These are phyloP conservation scores for Rosa persica DNA, from an alignment of 306 rosid species.

Conservation along the genomic window DNA sequence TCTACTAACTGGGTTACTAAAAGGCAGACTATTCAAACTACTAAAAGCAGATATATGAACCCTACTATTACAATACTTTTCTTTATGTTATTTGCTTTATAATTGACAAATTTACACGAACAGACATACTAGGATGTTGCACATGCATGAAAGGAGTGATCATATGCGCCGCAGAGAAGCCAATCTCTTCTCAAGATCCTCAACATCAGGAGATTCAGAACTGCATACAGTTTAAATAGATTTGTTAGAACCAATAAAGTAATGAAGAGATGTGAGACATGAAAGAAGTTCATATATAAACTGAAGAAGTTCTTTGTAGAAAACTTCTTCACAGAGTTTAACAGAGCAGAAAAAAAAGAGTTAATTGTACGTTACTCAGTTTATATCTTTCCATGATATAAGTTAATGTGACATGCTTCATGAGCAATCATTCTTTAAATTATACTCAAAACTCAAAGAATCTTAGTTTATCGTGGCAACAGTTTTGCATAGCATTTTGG, in stretches of 20 bases:
- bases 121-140: background rate
- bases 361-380: background rate
- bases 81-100: conserved; percentile 9
- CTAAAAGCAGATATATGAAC: background rate
- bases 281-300: background rate
- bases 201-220: conserved; percentile 65
- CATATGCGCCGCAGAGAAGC: conserved; percentile 84
- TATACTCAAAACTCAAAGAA: background rate
- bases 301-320: background rate
- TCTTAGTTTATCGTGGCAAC: background rate
- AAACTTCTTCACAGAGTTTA: background rate
- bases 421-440: background rate
- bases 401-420: background rate
- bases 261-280: background rate
- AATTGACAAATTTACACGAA: conserved; percentile 16
- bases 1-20: background rate
- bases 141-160: background rate
- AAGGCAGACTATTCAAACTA: background rate
- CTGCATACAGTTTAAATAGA: conserved; percentile 36
- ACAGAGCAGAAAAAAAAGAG: background rate
- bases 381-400: background rate
- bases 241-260: background rate
- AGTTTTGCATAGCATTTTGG: background rate
- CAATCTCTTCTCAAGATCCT: conserved; percentile 88
- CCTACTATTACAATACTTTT: conserved; percentile 5